phyloP scores from a whole-genome alignment of 2,329 filamentous ascomycete genomes.

The Scleromitrula shiraiana region DNA sequence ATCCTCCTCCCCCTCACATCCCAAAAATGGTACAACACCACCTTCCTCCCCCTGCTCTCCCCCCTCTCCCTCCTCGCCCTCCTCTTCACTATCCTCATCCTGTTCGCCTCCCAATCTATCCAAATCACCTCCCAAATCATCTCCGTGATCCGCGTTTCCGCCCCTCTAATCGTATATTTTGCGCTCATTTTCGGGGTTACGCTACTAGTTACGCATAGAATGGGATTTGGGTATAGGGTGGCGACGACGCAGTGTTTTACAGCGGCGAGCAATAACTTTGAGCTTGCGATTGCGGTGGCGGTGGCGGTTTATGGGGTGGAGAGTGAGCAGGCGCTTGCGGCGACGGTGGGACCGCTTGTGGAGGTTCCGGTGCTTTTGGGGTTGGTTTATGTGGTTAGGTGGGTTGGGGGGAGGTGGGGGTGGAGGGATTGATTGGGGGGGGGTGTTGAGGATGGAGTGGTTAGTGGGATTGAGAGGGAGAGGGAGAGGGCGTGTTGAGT shows the following conservation, averaged over 20 bases:
- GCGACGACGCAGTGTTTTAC: slow-evolving; percentile 77
- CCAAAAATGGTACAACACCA: slow-evolving; percentile 53
- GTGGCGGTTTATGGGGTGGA: slow-evolving; percentile 71
- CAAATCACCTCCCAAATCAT: slow-evolving; percentile 78
- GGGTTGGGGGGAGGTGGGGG: slow-evolving; percentile 40
- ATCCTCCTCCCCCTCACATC: slow-evolving; percentile 46
- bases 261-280: slow-evolving; percentile 88
- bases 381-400: slow-evolving; percentile 66
- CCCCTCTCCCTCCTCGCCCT: slow-evolving; percentile 77
- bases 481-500: too few species aligned
- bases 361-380: slow-evolving; percentile 76
- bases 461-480: background rate
- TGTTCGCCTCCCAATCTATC: slow-evolving; percentile 74
- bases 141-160: slow-evolving; percentile 71
- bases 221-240: slow-evolving; percentile 68
- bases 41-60: slow-evolving; percentile 61
- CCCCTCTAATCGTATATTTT: slow-evolving; percentile 78
- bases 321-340: slow-evolving; percentile 72
- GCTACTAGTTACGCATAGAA: slow-evolving; percentile 48
- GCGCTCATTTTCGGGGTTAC: slow-evolving; percentile 64
- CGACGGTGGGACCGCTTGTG: slow-evolving; percentile 77
- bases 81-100: slow-evolving; percentile 76
- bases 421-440: slow-evolving; percentile 24
- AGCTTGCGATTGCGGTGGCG: slow-evolving; percentile 82
- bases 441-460: background rate